These are phyloP conservation scores for Limonium bicolor DNA, from an alignment of 148 eudicot species.

Conservation along the genomic window DNA sequence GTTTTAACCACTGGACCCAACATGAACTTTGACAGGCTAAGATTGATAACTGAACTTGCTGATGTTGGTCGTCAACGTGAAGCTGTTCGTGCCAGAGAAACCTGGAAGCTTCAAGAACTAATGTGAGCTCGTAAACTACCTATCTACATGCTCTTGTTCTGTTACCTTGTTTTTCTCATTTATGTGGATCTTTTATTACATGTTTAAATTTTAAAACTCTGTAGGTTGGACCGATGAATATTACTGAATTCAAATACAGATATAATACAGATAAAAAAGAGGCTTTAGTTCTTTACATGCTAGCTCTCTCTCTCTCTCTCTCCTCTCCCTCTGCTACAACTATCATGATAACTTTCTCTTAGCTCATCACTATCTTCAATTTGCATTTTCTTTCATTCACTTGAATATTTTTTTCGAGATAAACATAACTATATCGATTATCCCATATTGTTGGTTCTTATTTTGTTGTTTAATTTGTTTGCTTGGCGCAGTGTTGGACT, in stretches of 20 bases:
- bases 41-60: constrained; percentile 90
- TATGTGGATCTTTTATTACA: neutral
- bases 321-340: too few species aligned
- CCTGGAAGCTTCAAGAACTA: constrained; percentile 75
- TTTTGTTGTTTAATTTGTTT: too few species aligned
- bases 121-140: constrained; percentile 54
- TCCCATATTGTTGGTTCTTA: too few species aligned
- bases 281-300: constrained; percentile 76
- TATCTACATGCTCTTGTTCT: neutral
- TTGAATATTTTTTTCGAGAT: too few species aligned
- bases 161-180: neutral
- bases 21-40: constrained; percentile 90
- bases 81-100: constrained; percentile 86
- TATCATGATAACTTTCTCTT: too few species aligned
- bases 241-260: constrained; percentile 83
- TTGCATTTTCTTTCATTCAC: neutral
- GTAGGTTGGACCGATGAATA: constrained; percentile 82
- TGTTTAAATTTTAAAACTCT: too few species aligned
- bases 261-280: constrained; percentile 36
- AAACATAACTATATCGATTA: too few species aligned
- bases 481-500: constrained; percentile 67
- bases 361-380: neutral
- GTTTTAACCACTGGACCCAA: constrained; percentile 87
- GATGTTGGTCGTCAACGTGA: constrained; percentile 87
- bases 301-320: constrained; percentile 12